Evolutionary conservation across 169 alveolate genomes (phyloP), one percentile per base, ranked within the genome.

Genomic region (Theileria orientalis): DNA sequence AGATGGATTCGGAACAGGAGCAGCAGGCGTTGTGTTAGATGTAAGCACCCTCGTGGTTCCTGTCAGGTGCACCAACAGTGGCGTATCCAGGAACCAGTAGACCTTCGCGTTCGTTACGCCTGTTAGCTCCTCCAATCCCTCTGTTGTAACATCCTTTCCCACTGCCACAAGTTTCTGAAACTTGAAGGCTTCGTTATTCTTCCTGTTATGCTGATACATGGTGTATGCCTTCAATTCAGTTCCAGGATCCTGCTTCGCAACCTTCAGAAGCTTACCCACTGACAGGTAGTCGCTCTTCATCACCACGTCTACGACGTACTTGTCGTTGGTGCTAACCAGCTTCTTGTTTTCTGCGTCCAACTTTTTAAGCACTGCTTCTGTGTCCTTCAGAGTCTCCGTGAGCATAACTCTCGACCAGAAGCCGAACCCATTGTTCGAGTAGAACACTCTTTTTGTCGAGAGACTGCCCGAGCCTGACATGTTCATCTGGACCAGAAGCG

Each of bases 401-500:
- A 59, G 25, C n/a, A 59, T 37, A 32, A 35, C 49, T 37, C 25
- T 40, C 44, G 29, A 21, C 69, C 69, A 59, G 29, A 59, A 32
- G 3, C 69, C 69, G 2, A 40, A 37, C 3, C 69, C 69, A 40
- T 59, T 40, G 49, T 59, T 59, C 25, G 69, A 59, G 49, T 21
- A 59, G 56, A 21, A 59, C 25, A 32, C 14, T 21, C 25, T 27
- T 40, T 27, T 16, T 0, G 52, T 40, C 8, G 69, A 9, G 47
- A 35, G n/a, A 11, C 69, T 33, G 19, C 49, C 69, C 16, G 69
- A 32, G 25, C 21, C 37, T 0, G 69, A 59, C 49, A 59, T 32
- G 44, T 29, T 59, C 69, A 59, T 35, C 7, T 59, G n/a, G 25
- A 59, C 30, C 69, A 59, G 37, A 40, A 59, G 52, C 21, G 69